Evolutionary conservation across 495 filamentous ascomycete species (phyloP).

Genomic region (Tetracladium marchalianum): DNA sequence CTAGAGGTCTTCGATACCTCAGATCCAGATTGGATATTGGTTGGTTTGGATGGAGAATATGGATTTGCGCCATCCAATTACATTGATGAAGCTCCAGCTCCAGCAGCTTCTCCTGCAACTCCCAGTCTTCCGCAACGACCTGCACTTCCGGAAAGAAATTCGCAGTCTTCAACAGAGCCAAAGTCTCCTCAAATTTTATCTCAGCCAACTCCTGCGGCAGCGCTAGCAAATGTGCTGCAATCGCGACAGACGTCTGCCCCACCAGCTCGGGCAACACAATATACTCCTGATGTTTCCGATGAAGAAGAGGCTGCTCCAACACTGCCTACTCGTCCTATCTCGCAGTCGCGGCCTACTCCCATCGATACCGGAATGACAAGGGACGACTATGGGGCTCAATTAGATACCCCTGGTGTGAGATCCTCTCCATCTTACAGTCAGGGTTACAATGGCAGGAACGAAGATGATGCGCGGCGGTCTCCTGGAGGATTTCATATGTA

Average conservation of each 20-base stretch:
- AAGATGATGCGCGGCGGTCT: constrained; percentile 20
- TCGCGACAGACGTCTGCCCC: constrained; percentile 8
- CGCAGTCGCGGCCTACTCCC: constrained; percentile 44
- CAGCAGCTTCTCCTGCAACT: constrained; percentile 21
- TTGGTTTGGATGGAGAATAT: constrained; percentile 74
- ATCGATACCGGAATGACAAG: constrained; percentile 39
- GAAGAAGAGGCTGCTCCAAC: constrained; percentile 52
- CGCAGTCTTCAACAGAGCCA: not conserved
- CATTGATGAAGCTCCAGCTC: constrained; percentile 47
- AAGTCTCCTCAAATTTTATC: constrained; percentile 12
- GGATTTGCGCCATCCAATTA: constrained; percentile 98
- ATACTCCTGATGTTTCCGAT: constrained; percentile 51
- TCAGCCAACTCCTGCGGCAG: constrained; percentile 16
- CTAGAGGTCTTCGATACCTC: constrained; percentile 80
- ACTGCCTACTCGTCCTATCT: constrained; percentile 60
- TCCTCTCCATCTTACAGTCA: constrained; percentile 52
- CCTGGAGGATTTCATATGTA: constrained; percentile 84
- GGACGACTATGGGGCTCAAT: constrained; percentile 8
- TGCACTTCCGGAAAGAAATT: not conserved
- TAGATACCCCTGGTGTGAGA: constrained; percentile 29
- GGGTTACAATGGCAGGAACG: constrained; percentile 31
- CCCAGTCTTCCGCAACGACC: constrained; percentile 31
- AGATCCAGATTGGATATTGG: constrained; percentile 95
- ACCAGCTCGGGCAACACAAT: constrained; percentile 31
- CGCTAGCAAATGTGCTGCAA: constrained; percentile 19